phyloP scores from a whole-genome alignment of 768 basidiomycete genomes.

The Termitomyces sp. region DNA sequence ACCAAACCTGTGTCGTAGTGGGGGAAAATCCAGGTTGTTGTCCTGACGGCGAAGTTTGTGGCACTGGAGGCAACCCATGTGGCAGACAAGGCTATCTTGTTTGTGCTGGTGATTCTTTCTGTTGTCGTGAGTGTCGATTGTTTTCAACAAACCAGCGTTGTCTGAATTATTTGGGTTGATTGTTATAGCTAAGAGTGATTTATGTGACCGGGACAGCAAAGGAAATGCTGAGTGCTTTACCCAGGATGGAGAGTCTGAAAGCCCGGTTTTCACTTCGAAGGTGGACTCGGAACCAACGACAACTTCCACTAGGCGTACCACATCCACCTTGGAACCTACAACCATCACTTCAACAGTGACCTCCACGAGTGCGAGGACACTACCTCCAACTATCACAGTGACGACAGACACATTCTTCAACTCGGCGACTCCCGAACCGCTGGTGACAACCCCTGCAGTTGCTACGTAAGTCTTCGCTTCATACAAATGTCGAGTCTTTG shows the following conservation, averaged over 20 bases:
- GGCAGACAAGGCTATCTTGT: background rate
- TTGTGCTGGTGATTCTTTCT: background rate
- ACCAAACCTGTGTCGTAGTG: background rate
- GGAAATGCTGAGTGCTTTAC: background rate
- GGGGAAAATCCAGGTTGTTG: background rate
- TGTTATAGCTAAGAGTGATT: background rate
- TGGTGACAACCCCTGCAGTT: no score
- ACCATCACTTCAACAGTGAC: background rate
- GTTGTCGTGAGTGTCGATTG: constrained; percentile 1
- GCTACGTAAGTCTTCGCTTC: background rate
- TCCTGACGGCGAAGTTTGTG: background rate
- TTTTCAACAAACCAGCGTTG: background rate
- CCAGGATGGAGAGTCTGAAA: background rate
- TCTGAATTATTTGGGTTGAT: background rate
- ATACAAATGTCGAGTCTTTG: background rate
- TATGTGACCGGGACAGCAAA: background rate
- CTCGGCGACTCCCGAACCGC: background rate
- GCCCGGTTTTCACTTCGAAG: background rate
- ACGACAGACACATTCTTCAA: background rate
- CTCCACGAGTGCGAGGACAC: background rate
- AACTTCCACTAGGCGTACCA: background rate
- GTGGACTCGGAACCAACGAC: background rate
- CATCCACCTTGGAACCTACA: background rate
- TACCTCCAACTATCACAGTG: background rate
- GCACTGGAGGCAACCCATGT: background rate